Percentiles rank a stretch among this genome's conserved stretches.
These are phyloP conservation scores for Stevia rebaudiana DNA, from an alignment of 140 eudicot species.

Conservation along the genomic window DNA sequence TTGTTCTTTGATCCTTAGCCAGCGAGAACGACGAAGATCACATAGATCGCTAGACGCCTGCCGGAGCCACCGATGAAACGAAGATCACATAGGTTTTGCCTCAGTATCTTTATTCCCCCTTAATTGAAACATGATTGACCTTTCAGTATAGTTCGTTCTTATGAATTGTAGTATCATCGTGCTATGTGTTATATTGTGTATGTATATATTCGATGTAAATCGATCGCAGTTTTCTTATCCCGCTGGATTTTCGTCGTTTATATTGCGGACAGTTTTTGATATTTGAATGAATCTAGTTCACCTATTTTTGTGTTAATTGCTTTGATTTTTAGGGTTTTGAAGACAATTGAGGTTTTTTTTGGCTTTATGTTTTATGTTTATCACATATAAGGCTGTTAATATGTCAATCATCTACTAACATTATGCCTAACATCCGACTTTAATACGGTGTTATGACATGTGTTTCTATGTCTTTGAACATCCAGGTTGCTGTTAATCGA, in stretches of 20 bases:
- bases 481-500: constrained; percentile 25
- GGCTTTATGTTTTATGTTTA: background rate
- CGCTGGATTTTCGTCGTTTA: background rate
- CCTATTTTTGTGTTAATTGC: background rate
- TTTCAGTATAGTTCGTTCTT: background rate
- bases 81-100: constrained; percentile 13
- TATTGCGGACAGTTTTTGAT: background rate
- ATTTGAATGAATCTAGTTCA: background rate
- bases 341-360: background rate
- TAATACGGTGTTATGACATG: constrained; percentile 22
- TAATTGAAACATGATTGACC: background rate
- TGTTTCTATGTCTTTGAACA: background rate
- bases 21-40: background rate
- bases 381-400: background rate
- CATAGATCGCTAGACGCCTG: constrained; percentile 13
- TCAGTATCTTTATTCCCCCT: background rate
- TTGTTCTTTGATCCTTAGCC: background rate
- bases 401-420: background rate
- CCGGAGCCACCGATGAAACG: constrained; percentile 14
- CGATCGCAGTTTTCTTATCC: background rate
- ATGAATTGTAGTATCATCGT: background rate
- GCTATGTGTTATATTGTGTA: background rate
- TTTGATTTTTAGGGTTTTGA: constrained; percentile 5
- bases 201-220: background rate
- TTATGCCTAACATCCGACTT: background rate